These are phyloP conservation scores for Hymenotorrendiella dingleyae DNA, from an alignment of 2,329 filamentous ascomycete genomes.

Conservation along the genomic window DNA sequence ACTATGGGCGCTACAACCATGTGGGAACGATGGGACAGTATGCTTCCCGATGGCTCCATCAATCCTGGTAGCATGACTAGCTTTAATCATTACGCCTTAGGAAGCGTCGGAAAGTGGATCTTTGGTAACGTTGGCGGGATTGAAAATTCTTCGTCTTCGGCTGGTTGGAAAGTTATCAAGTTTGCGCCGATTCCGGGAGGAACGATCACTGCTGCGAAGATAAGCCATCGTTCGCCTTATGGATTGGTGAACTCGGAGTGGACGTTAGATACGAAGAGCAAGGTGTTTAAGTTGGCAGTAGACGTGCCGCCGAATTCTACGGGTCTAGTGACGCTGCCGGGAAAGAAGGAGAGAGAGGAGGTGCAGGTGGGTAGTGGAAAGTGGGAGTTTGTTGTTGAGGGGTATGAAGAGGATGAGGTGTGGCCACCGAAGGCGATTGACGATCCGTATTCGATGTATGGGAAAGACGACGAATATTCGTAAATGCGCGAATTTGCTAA, in stretches of 20 bases:
- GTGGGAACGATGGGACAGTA: slow-evolving; percentile 27
- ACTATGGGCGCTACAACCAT: slow-evolving; percentile 27
- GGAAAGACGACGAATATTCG: slow-evolving; percentile 4
- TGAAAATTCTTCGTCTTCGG: slow-evolving; percentile 2
- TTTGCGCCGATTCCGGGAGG: slow-evolving; percentile 31
- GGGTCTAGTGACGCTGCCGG: slow-evolving; percentile 23
- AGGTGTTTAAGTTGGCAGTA: slow-evolving; percentile 13
- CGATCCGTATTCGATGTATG: slow-evolving; percentile 8
- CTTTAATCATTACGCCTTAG: slow-evolving; percentile 27
- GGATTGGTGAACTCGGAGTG: slow-evolving; percentile 23
- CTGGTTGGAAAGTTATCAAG: slow-evolving; percentile 28
- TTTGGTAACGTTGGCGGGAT: slow-evolving; percentile 29
- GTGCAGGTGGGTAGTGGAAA: slow-evolving; percentile 17
- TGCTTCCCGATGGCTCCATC: slow-evolving; percentile 22
- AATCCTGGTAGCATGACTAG: slow-evolving; percentile 25
- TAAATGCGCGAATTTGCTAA: too few species aligned
- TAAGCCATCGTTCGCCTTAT: slow-evolving; percentile 27
- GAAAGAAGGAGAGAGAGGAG: slow-evolving; percentile 5
- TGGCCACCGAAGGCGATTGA: slow-evolving; percentile 18
- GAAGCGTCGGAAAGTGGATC: slow-evolving; percentile 18
- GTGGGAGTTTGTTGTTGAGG: slow-evolving; percentile 9
- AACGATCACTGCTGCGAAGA: slow-evolving; percentile 26
- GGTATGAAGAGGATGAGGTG: slow-evolving; percentile 6
- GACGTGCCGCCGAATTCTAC: slow-evolving; percentile 21
- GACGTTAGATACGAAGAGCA: slow-evolving; percentile 8